These are phyloP conservation scores for Alternaria brassicae DNA, from an alignment of 2,329 filamentous ascomycete species.

Conservation along the genomic window DNA sequence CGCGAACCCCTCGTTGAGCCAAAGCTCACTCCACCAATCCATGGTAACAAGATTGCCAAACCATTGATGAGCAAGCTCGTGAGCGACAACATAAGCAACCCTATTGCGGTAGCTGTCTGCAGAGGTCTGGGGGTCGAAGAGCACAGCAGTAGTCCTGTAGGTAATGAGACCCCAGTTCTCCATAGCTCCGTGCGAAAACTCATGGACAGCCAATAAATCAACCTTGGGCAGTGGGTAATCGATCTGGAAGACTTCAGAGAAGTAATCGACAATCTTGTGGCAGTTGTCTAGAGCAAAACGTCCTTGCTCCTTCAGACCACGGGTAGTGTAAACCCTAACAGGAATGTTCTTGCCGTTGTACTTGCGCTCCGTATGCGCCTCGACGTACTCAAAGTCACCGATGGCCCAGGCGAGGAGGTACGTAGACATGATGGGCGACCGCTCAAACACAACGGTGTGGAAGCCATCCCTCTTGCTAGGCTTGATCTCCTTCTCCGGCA, in stretches of 20 bases:
- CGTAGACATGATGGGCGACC: constrained; percentile 92
- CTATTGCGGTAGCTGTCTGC: constrained; percentile 91
- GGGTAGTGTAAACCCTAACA: constrained; percentile 94
- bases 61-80: constrained; percentile 96
- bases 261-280: constrained; percentile 93
- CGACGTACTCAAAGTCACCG: constrained; percentile 96
- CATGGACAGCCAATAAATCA: constrained; percentile 93
- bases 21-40: constrained; percentile 92
- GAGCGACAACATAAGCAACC: constrained; percentile 96
- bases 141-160: constrained; percentile 88
- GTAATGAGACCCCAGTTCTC: constrained; percentile 99
- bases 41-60: constrained; percentile 95
- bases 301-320: constrained; percentile 91
- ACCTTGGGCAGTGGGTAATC: constrained; percentile 90
- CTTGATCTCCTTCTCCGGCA: constrained; percentile 81
- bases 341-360: constrained; percentile 92
- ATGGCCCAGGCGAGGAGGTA: constrained; percentile 96
- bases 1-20: constrained; percentile 95
- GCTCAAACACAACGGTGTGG: constrained; percentile 89
- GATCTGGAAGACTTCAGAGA: constrained; percentile 91
- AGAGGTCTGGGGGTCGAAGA: constrained; percentile 94
- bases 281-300: constrained; percentile 89
- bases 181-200: constrained; percentile 91
- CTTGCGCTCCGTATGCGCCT: constrained; percentile 85
- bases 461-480: constrained; percentile 73